A percentile compares a stretch with the other conserved stretches of the same genome.
phyloP scores from a whole-genome alignment of 108 stramenopile genomes.

The Pseudonitzschia delicatissima region DNA sequence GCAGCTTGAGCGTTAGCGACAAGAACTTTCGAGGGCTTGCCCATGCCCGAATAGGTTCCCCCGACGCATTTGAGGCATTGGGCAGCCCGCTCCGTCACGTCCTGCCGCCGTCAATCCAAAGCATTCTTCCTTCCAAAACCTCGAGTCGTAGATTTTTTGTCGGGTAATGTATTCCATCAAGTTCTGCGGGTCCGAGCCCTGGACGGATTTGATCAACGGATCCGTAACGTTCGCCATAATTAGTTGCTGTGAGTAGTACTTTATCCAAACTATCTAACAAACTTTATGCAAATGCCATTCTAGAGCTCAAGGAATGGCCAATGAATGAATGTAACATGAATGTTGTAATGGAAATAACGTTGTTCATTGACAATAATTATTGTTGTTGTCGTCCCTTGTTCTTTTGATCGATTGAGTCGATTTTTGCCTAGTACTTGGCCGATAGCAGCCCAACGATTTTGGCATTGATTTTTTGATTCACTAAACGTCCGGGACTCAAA shows the following conservation, averaged over 20 bases:
- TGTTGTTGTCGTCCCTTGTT: too few species aligned
- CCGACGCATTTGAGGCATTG: constrained; percentile 72
- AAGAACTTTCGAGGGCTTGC: constrained; percentile 91
- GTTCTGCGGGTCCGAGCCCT: constrained; percentile 98
- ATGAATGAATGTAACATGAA: too few species aligned
- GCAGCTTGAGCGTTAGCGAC: constrained; percentile 90
- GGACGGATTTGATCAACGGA: constrained; percentile 83
- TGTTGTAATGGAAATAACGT: too few species aligned
- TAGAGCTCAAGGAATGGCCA: too few species aligned
- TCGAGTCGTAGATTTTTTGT: constrained; percentile 90
- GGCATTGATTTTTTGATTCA: too few species aligned
- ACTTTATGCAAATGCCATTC: too few species aligned
- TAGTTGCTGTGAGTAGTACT: background rate
- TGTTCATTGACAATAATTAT: too few species aligned
- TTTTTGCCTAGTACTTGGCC: too few species aligned
- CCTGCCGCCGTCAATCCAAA: constrained; percentile 90
- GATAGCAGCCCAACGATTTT: too few species aligned
- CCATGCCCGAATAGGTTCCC: constrained; percentile 84
- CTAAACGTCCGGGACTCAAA: too few species aligned
- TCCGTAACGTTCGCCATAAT: constrained; percentile 91
- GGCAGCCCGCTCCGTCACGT: constrained; percentile 91
- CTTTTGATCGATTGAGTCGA: too few species aligned
- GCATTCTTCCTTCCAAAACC: constrained; percentile 89
- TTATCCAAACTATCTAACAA: too few species aligned
- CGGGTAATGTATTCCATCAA: constrained; percentile 98